These are phyloP conservation scores for Albugo candida DNA, from an alignment of 352 stramenopile species.

Conservation along the genomic window DNA sequence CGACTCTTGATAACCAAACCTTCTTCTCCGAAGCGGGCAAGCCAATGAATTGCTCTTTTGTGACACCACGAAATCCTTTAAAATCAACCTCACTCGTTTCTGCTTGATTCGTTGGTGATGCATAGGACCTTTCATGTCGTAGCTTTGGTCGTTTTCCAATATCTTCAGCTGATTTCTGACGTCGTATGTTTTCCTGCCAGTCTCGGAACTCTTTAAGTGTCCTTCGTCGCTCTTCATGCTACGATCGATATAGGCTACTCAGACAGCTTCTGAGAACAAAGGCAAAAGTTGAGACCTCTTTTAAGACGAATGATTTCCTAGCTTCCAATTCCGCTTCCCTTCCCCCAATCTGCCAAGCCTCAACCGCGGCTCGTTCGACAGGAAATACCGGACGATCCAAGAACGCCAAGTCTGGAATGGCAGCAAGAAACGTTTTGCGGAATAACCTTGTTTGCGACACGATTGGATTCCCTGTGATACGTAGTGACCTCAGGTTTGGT, in stretches of 20 bases:
- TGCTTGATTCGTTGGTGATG: slow-evolving; percentile 10
- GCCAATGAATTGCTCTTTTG: slow-evolving; percentile 34
- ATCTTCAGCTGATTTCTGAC: slow-evolving; percentile 37
- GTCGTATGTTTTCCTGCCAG: slow-evolving; percentile 49
- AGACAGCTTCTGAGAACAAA: neutral
- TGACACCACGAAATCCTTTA: slow-evolving; percentile 36
- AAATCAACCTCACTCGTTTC: slow-evolving; percentile 23
- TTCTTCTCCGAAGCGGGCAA: slow-evolving; percentile 19
- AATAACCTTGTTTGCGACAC: slow-evolving; percentile 85
- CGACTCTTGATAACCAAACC: slow-evolving; percentile 40
- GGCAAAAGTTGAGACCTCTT: slow-evolving; percentile 14
- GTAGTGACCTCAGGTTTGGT: slow-evolving; percentile 49
- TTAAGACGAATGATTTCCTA: slow-evolving; percentile 48
- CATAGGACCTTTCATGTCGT: neutral
- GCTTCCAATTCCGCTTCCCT: slow-evolving; percentile 72
- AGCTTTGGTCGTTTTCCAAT: slow-evolving; percentile 16
- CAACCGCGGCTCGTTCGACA: slow-evolving; percentile 61
- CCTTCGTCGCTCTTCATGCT: slow-evolving; percentile 35
- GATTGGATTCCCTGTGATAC: slow-evolving; percentile 80
- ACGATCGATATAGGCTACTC: neutral
- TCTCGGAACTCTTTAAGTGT: slow-evolving; percentile 59
- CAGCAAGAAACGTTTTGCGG: slow-evolving; percentile 81
- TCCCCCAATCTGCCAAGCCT: slow-evolving; percentile 78
- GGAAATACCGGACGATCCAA: slow-evolving; percentile 92
- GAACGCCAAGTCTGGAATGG: slow-evolving; percentile 69